These are phyloP conservation scores for Sclerotinia trifoliorum DNA, from an alignment of 2,329 filamentous ascomycete genomes.

Conservation along the genomic window DNA sequence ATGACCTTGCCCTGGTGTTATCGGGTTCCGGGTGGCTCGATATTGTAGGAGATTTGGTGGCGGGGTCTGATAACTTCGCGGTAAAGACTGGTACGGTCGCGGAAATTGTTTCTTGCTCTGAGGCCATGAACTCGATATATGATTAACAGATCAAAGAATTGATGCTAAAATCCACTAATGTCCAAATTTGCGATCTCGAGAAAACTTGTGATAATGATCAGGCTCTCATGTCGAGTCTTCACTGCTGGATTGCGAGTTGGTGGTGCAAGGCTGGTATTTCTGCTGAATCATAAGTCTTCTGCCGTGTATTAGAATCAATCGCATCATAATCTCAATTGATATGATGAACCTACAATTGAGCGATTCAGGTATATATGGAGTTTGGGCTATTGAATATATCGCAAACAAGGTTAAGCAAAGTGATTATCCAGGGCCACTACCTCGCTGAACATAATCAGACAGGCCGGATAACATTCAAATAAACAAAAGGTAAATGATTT, in stretches of 20 bases:
- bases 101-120: conserved; percentile 34
- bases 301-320: conserved; percentile 22
- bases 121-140: conserved; percentile 34
- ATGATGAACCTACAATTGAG: conserved; percentile 17
- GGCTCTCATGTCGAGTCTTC: conserved; percentile 34
- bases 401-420: conserved; percentile 4
- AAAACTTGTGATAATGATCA: conserved; percentile 27
- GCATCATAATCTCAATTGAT: conserved; percentile 10
- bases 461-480: conserved; percentile 13
- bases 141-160: neutral
- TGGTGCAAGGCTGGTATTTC: conserved; percentile 25
- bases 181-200: conserved; percentile 23
- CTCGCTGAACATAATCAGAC: conserved; percentile 24
- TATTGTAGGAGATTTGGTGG: conserved; percentile 26
- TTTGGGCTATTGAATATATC: conserved; percentile 5
- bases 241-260: conserved; percentile 17
- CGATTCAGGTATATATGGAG: conserved; percentile 14
- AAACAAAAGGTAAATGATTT: conserved; percentile 7
- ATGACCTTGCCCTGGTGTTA: conserved; percentile 32
- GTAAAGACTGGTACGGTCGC: conserved; percentile 32
- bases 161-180: conserved; percentile 3
- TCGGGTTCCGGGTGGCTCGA: conserved; percentile 29
- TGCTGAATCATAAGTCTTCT: conserved; percentile 29
- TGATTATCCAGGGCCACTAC: conserved; percentile 18
- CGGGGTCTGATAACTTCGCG: conserved; percentile 30